A percentile compares a stretch with the other conserved stretches of the same genome.
Evolutionary conservation across 1,284 basidiomycete genomes (phyloP).

Genomic region (Cryptococcus sp.): DNA sequence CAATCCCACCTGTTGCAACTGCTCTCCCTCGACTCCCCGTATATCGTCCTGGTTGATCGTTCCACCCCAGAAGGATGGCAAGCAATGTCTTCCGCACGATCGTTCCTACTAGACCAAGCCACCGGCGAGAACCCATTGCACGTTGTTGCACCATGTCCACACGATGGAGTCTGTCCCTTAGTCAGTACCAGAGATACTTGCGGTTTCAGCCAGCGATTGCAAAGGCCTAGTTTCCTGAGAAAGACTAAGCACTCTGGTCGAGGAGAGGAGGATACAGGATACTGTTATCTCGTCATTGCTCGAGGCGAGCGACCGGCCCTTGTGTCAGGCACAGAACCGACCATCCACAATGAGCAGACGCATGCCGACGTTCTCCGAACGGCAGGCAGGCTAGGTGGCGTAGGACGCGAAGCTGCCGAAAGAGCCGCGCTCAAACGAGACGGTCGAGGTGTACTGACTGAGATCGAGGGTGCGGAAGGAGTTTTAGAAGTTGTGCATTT

Average conservation of each 20-base stretch:
- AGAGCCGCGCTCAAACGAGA: conserved; percentile 25
- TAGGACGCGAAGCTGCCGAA: conserved; percentile 39
- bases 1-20: conserved; percentile 26
- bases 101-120: conserved; percentile 63
- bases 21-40: conserved; percentile 25
- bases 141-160: conserved; percentile 71
- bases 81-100: conserved; percentile 77
- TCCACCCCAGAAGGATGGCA: conserved; percentile 76
- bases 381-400: conserved; percentile 35
- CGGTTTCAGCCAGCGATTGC: conserved; percentile 81
- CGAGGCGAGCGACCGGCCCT: conserved; percentile 66
- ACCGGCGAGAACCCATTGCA: conserved; percentile 30
- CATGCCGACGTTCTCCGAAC: background rate
- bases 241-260: conserved; percentile 79
- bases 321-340: background rate
- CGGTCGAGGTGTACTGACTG: conserved; percentile 30
- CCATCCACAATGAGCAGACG: background rate
- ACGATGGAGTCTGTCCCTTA: conserved; percentile 81
- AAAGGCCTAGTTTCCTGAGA: conserved; percentile 80
- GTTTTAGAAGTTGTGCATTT: conserved; percentile 17
- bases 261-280: conserved; percentile 82
- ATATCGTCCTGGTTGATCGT: conserved; percentile 82
- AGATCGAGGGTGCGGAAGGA: conserved; percentile 42
- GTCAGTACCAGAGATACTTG: conserved; percentile 63
- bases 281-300: conserved; percentile 87